A percentile compares a stretch with the other conserved stretches of the same genome.
These are phyloP conservation scores for Botrytis squamosa DNA, from an alignment of 2,329 filamentous ascomycete species.

Conservation along the genomic window DNA sequence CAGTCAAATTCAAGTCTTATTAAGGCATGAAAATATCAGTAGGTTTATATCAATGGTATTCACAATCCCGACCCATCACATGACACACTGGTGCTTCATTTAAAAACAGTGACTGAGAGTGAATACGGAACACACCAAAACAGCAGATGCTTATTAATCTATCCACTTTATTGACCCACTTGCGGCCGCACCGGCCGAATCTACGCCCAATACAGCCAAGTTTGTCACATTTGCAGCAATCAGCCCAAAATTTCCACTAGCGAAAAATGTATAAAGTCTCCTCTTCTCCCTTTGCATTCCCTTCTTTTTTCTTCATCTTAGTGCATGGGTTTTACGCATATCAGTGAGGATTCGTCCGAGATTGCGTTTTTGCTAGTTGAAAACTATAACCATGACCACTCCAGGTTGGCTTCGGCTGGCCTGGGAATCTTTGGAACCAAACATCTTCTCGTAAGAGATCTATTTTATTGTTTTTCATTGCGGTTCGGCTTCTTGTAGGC, in stretches of 20 bases:
- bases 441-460: slow-evolving; percentile 39
- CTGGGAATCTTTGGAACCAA: slow-evolving; percentile 76
- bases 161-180: background rate
- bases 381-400: slow-evolving; percentile 65
- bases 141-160: fast-evolving
- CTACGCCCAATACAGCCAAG: slow-evolving; percentile 8
- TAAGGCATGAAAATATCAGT: background rate
- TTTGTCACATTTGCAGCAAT: slow-evolving; percentile 17
- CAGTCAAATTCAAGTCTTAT: background rate
- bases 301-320: slow-evolving; percentile 52
- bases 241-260: background rate
- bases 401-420: slow-evolving; percentile 64
- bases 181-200: background rate
- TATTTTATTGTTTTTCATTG: slow-evolving; percentile 50
- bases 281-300: slow-evolving; percentile 16
- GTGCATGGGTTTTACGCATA: slow-evolving; percentile 60
- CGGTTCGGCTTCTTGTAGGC: slow-evolving; percentile 45
- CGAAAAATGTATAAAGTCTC: slow-evolving; percentile 16
- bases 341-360: slow-evolving; percentile 87
- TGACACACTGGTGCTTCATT: background rate
- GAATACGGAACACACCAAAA: background rate
- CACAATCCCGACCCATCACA: background rate
- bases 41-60: background rate
- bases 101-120: background rate
- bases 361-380: slow-evolving; percentile 77